Conservation (phyloP, 1,284 basidiomycete species). For the Cryptococcus sp. region DNA sequence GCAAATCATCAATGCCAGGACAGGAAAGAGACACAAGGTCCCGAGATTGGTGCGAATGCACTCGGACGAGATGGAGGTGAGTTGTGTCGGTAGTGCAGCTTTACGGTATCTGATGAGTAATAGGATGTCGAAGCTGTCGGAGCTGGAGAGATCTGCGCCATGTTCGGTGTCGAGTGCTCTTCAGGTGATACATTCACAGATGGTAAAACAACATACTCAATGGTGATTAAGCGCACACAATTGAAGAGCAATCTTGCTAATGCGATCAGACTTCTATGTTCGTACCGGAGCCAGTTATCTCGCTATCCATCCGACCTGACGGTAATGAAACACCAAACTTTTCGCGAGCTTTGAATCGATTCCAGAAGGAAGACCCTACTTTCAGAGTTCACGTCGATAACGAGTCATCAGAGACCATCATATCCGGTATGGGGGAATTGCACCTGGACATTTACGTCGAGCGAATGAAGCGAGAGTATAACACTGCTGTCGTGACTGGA, state of each 20-base stretch:
- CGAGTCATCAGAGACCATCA: conserved; percentile 99
- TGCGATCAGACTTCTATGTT: conserved; percentile 88
- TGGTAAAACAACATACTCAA: conserved; percentile 76
- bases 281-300: conserved; percentile 98
- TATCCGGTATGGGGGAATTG: conserved; percentile 98
- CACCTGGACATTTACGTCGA: conserved; percentile 99
- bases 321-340: conserved; percentile 94
- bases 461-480: conserved; percentile 97
- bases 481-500: conserved; percentile 87
- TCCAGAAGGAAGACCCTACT: conserved; percentile 99
- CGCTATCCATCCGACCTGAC: conserved; percentile 84
- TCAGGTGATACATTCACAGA: conserved; percentile 98
- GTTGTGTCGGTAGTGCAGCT: conserved; percentile 11
- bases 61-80: conserved; percentile 95
- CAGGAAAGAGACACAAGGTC: conserved; percentile 98
- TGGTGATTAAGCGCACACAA: conserved; percentile 57
- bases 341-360: conserved; percentile 91
- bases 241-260: background rate
- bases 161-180: conserved; percentile 98
- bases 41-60: conserved; percentile 97
- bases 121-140: conserved; percentile 90
- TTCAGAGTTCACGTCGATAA: conserved; percentile 95
- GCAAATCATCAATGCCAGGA: conserved; percentile 87
- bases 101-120: conserved; percentile 1
- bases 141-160: conserved; percentile 99